These are phyloP conservation scores for Apiospora phragmitis DNA, from an alignment of 2,329 filamentous ascomycete species.

Conservation along the genomic window DNA sequence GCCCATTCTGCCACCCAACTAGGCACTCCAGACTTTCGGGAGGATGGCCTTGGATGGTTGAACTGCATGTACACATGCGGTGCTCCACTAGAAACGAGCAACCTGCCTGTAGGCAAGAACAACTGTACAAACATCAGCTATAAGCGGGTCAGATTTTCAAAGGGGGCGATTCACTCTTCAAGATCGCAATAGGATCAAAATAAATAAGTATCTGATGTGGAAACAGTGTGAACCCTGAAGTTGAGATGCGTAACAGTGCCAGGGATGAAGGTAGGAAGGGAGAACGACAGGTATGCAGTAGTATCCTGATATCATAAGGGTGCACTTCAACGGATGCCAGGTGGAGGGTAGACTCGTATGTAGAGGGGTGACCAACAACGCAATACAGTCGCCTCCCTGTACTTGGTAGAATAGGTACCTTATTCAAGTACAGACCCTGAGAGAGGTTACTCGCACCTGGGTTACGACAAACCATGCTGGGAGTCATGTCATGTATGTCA, in stretches of 20 bases:
- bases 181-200: background rate
- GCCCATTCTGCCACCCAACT: background rate
- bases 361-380: background rate
- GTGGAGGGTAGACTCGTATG: too few relatives aligned
- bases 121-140: background rate
- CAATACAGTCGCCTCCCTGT: background rate
- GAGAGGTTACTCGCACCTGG: background rate
- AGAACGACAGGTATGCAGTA: background rate
- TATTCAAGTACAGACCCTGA: background rate
- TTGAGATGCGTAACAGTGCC: background rate
- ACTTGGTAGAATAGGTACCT: background rate
- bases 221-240: background rate
- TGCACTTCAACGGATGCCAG: slow-evolving; percentile 5
- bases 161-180: background rate
- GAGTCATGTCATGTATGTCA: slow-evolving; percentile 8
- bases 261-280: background rate
- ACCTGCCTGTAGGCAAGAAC: background rate
- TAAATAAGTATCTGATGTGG: background rate
- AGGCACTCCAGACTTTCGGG: background rate
- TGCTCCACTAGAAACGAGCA: background rate
- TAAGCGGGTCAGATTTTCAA: background rate
- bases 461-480: background rate
- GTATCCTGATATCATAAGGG: slow-evolving; percentile 1
- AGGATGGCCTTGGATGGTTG: background rate
- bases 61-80: slow-evolving; percentile 2